Evolutionary conservation across 139 green algal genomes (phyloP).

Genomic region (Edaphochlamys debaryana): DNA sequence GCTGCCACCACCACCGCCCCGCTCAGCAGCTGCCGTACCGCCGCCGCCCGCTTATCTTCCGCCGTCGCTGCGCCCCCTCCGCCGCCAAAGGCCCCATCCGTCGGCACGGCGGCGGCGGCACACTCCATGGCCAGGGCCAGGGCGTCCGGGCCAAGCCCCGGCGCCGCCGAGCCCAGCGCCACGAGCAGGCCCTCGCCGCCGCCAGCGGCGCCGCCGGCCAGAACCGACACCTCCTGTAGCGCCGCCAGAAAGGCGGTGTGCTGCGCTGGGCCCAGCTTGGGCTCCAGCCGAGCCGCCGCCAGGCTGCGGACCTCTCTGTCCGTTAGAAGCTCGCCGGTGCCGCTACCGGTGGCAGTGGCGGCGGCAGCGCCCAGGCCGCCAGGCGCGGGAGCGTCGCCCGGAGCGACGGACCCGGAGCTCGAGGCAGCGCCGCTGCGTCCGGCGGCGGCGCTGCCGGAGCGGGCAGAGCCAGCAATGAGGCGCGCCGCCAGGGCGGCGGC

Average conservation of each 20-base stretch:
- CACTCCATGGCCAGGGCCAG: conserved; percentile 22
- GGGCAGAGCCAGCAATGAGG: too few relatives aligned
- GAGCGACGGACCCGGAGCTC: too few relatives aligned
- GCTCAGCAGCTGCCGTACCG: background rate
- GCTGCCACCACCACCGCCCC: background rate
- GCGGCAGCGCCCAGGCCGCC: too few relatives aligned
- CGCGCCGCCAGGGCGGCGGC: too few relatives aligned
- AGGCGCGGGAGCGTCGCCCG: too few relatives aligned
- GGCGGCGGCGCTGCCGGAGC: too few relatives aligned
- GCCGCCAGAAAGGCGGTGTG: background rate
- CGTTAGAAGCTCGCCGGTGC: background rate
- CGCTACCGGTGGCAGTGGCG: background rate
- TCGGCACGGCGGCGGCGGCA: background rate
- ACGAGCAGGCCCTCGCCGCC: too few relatives aligned
- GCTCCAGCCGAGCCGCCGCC: background rate
- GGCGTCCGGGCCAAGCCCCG: background rate
- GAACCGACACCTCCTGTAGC: too few relatives aligned
- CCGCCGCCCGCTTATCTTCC: background rate
- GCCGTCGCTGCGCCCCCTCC: too few relatives aligned
- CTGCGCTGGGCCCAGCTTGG: background rate
- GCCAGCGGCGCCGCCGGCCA: too few relatives aligned
- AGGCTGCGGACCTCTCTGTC: too few relatives aligned
- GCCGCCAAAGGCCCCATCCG: background rate
- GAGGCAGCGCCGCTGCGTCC: too few relatives aligned
- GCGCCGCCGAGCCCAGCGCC: background rate